Evolutionary conservation across 23 red algal species (phyloP).

Genomic region (Chondrus crispus): DNA sequence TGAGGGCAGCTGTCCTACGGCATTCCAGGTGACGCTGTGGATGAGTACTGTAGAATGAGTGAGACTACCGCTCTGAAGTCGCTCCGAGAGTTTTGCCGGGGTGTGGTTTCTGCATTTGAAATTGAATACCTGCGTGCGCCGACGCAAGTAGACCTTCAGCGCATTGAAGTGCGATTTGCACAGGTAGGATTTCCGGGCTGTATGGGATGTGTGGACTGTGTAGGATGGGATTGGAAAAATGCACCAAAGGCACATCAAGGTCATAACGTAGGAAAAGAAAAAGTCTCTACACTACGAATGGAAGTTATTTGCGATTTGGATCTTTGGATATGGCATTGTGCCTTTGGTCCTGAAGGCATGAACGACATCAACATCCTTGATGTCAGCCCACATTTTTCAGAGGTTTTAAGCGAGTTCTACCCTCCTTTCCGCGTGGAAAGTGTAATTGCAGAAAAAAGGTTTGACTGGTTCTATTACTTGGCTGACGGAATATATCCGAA

Average conservation of each 20-base stretch:
- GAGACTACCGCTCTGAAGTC: not conserved
- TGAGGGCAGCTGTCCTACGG: not conserved
- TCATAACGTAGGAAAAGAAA: not conserved
- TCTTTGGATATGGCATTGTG: conserved; percentile 16
- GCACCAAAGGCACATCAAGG: not conserved
- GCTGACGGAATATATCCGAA: conserved; percentile 22
- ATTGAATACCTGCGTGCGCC: not conserved
- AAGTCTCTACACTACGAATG: not conserved
- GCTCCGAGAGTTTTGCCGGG: not conserved
- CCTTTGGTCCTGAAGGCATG: conserved; percentile 14
- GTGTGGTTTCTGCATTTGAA: not conserved
- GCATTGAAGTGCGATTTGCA: not conserved
- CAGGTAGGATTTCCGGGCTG: not conserved
- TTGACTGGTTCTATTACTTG: conserved; percentile 12
- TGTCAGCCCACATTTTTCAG: not conserved
- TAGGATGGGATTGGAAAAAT: not conserved
- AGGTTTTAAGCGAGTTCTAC: no score
- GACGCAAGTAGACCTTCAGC: not conserved
- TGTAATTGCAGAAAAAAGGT: no score
- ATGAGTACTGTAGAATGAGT: not conserved
- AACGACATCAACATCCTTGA: conserved; percentile 25
- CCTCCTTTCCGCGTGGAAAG: no score
- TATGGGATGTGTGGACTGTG: conserved; percentile 8
- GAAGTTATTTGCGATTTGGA: not conserved
- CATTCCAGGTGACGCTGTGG: not conserved